Conservation (phyloP, 2,329 filamentous ascomycete genomes). For the Colletotrichum coccodes region DNA sequence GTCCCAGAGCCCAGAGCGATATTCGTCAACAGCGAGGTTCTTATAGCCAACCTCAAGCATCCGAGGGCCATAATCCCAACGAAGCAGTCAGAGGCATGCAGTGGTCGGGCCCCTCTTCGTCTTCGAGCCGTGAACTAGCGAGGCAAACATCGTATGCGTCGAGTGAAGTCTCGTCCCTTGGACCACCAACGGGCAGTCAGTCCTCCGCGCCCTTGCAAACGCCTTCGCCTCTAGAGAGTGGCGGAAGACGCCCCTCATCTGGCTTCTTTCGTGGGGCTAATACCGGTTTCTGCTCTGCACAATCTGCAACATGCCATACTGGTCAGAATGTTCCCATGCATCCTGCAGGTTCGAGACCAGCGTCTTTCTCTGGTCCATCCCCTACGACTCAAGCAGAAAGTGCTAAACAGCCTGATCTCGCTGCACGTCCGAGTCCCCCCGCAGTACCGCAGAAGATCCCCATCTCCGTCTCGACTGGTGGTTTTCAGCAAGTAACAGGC, state of each 20-base stretch:
- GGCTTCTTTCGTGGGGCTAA: conserved; percentile 33
- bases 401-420: background rate
- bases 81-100: background rate
- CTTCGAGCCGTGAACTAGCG: background rate
- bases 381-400: background rate
- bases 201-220: conserved; percentile 39
- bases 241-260: conserved; percentile 16
- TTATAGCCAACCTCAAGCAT: background rate
- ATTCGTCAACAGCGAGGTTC: background rate
- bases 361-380: conserved; percentile 18
- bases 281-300: background rate
- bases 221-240: conserved; percentile 41
- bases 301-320: background rate
- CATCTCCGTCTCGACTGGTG: background rate
- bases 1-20: background rate
- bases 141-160: conserved; percentile 17
- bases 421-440: conserved; percentile 18
- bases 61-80: background rate
- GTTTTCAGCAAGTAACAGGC: background rate
- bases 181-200: conserved; percentile 39
- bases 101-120: background rate
- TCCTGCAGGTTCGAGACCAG: background rate
- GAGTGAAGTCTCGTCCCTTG: conserved; percentile 39
- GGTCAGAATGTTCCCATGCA: conserved; percentile 1
- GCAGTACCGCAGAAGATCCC: background rate